These are phyloP conservation scores for Fistulifera solaris DNA, from an alignment of 108 stramenopile species.

Conservation along the genomic window DNA sequence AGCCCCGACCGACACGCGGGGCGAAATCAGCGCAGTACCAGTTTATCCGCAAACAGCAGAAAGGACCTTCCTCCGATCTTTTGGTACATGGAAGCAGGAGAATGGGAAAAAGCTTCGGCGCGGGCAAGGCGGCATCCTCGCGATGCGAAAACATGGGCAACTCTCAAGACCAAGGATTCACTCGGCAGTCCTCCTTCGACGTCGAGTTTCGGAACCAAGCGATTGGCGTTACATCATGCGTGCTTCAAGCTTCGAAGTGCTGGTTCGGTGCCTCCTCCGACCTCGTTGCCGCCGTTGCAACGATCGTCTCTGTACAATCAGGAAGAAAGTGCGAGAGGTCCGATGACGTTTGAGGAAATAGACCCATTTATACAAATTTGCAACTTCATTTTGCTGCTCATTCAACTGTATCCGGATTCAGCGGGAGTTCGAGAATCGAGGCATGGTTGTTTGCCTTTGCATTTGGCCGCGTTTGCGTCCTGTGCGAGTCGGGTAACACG, in stretches of 20 bases:
- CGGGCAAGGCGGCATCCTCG: conserved; percentile 36
- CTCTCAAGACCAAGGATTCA: conserved; percentile 28
- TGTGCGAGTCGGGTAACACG: conserved; percentile 26
- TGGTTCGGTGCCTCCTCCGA: neutral
- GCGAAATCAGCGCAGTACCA: no score
- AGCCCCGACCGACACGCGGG: no score
- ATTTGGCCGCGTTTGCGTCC: conserved; percentile 79
- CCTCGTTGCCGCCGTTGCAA: no score
- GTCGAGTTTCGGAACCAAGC: conserved; percentile 54
- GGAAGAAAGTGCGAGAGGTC: no score
- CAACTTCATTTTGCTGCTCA: conserved; percentile 56
- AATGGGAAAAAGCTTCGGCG: conserved; percentile 36
- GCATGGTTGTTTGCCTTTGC: conserved; percentile 81
- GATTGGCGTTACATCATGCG: conserved; percentile 75
- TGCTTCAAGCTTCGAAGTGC: conserved; percentile 76
- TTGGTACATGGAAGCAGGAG: conserved; percentile 45
- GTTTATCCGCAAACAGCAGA: neutral
- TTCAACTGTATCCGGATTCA: conserved; percentile 67
- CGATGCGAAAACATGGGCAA: conserved; percentile 44
- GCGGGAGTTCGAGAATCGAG: conserved; percentile 69
- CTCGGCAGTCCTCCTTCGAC: conserved; percentile 3
- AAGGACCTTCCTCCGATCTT: conserved; percentile 34
- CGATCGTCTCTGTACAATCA: no score
- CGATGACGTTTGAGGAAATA: no score
- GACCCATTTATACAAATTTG: conserved; percentile 26